Percentiles rank a stretch among this genome's conserved stretches.
These are phyloP conservation scores for Helianthus annuus DNA, from an alignment of 129 eudicot species.

Conservation along the genomic window HanXRQr2.0-SUNRISE NC_035442.2:168569109-168569608, in stretches of 20 bases:
- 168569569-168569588: slow-evolving; percentile 89
- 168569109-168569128: slow-evolving; percentile 10
- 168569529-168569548: slow-evolving; percentile 97
- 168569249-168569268: slow-evolving; percentile 99
- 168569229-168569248: slow-evolving; percentile 96
- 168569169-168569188: slow-evolving; percentile 60
- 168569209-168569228: slow-evolving; percentile 91
- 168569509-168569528: slow-evolving; percentile 88
- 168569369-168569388: slow-evolving; percentile 99
- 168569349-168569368: slow-evolving; percentile 27
- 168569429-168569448: slow-evolving; percentile 55
- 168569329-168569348: neutral
- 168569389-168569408: slow-evolving; percentile 96
- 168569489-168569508: neutral
- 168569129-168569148: slow-evolving; percentile 4
- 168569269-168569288: slow-evolving; percentile 40
- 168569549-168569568: slow-evolving; percentile 97
- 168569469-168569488: neutral
- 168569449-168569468: slow-evolving; percentile 24
- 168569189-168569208: slow-evolving; percentile 92
- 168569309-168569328: slow-evolving; percentile 13
- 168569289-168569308: slow-evolving; percentile 13
- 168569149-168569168: neutral
- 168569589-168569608: slow-evolving; percentile 1
- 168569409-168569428: slow-evolving; percentile 97